phyloP scores from a whole-genome alignment of 768 basidiomycete species.

The Tricholoma flavovirens region DNA sequence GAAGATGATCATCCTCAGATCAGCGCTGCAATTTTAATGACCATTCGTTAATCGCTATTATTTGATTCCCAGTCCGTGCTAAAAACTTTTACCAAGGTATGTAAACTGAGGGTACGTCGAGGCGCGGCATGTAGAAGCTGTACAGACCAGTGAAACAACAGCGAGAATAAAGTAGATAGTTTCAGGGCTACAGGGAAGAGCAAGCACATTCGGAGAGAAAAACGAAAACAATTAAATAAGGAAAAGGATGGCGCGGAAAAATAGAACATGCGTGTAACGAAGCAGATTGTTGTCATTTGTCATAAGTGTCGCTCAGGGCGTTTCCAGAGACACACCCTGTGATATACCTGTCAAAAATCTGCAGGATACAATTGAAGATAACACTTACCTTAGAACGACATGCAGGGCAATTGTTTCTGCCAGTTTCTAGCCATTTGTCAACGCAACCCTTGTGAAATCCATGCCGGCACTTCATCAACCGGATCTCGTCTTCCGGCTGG shows the following conservation, averaged over 20 bases:
- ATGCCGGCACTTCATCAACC: constrained; percentile 79
- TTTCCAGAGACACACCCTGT: constrained; percentile 29
- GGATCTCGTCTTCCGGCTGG: constrained; percentile 66
- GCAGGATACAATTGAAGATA: neutral
- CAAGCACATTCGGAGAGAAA: neutral
- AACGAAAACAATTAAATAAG: neutral
- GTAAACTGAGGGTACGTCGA: neutral
- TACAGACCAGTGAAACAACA: neutral
- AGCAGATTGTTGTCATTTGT: neutral
- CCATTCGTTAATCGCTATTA: neutral
- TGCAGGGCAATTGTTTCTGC: constrained; percentile 88
- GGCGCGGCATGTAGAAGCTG: neutral
- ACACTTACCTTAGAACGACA: constrained; percentile 68
- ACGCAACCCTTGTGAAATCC: constrained; percentile 89
- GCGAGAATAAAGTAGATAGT: neutral
- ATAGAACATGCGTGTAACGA: neutral
- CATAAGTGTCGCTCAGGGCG: neutral
- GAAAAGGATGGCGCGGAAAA: neutral
- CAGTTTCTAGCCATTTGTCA: constrained; percentile 81
- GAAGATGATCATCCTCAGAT: too few relatives aligned
- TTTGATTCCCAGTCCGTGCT: neutral
- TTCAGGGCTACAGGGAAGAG: neutral
- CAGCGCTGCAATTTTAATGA: too few relatives aligned
- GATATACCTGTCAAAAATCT: neutral
- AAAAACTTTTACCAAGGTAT: neutral